phyloP scores from a whole-genome alignment of 2,329 filamentous ascomycete species.

The Blumeria hordei region DNA sequence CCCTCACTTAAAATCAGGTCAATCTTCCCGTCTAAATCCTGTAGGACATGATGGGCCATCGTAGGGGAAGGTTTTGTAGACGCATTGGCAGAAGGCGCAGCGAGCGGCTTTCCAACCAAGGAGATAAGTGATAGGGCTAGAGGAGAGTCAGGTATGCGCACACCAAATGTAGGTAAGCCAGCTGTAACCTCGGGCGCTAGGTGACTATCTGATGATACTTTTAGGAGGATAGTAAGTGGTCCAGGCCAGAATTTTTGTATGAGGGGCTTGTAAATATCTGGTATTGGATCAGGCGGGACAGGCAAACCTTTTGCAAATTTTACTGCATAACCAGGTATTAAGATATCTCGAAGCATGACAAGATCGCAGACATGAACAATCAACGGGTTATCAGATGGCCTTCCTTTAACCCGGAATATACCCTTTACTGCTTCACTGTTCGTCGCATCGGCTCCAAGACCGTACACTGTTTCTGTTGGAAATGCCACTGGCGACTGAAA shows the following conservation, averaged over 20 bases:
- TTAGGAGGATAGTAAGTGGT: conserved; percentile 72
- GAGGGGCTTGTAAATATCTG: conserved; percentile 38
- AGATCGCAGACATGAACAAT: conserved; percentile 81
- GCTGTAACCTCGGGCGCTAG: conserved; percentile 86
- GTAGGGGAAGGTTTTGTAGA: conserved; percentile 86
- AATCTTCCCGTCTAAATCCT: conserved; percentile 65
- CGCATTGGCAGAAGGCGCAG: conserved; percentile 82
- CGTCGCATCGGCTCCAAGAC: conserved; percentile 86
- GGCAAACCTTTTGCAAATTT: neutral
- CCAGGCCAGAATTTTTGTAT: conserved; percentile 84
- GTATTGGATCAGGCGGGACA: conserved; percentile 13
- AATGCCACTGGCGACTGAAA: conserved; percentile 51
- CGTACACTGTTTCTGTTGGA: conserved; percentile 94
- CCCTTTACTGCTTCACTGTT: conserved; percentile 59
- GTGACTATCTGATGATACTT: conserved; percentile 40
- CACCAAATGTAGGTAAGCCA: conserved; percentile 62
- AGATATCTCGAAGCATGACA: conserved; percentile 10
- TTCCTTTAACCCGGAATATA: conserved; percentile 79
- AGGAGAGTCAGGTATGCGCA: conserved; percentile 63
- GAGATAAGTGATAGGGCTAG: conserved; percentile 78
- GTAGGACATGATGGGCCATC: conserved; percentile 63
- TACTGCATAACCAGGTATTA: conserved; percentile 3
- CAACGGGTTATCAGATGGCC: conserved; percentile 82
- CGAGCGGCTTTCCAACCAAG: conserved; percentile 52
- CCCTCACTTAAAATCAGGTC: conserved; percentile 78